Evolutionary conservation across 306 rosid species (phyloP).

Genomic region (Quillaja saponaria): DNA sequence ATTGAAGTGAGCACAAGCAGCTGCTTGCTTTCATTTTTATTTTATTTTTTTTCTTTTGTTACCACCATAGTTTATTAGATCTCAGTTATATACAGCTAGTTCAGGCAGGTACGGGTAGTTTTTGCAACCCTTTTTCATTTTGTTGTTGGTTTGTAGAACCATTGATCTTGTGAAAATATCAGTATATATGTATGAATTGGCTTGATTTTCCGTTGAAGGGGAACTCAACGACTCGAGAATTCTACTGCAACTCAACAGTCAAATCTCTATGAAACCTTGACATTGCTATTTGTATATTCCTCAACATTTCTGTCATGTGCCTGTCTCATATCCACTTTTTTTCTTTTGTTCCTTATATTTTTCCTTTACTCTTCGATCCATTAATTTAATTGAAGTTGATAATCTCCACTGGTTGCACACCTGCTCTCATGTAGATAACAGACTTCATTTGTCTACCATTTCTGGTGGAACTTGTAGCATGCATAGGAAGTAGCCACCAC

Average conservation of each 20-base stretch:
- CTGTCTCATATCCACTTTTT: not conserved
- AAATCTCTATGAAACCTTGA: conserved; percentile 28
- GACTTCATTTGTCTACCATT: conserved; percentile 18
- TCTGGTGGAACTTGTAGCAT: conserved; percentile 25
- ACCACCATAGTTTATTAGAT: conserved; percentile 28
- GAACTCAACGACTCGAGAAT: conserved; percentile 2
- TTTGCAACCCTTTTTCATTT: conserved; percentile 42
- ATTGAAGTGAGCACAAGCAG: conserved; percentile 36
- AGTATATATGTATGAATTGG: conserved; percentile 48
- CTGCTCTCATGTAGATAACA: conserved; percentile 16
- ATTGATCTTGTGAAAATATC: conserved; percentile 38
- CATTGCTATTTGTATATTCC: conserved; percentile 16
- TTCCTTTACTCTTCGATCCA: not conserved
- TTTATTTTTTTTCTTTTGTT: conserved; percentile 32
- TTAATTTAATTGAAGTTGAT: not conserved
- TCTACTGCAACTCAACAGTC: conserved; percentile 27
- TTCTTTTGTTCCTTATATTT: not conserved
- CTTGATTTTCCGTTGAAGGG: conserved; percentile 36
- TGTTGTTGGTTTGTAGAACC: conserved; percentile 39
- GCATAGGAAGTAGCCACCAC: conserved; percentile 1
- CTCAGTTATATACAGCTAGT: conserved; percentile 43
- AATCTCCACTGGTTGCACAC: too few species aligned
- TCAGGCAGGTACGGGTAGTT: conserved; percentile 47
- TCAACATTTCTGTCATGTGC: not conserved
- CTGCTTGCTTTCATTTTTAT: conserved; percentile 36